phyloP scores from a whole-genome alignment of 129 eudicot genomes.

The Apium graveolens region DNA sequence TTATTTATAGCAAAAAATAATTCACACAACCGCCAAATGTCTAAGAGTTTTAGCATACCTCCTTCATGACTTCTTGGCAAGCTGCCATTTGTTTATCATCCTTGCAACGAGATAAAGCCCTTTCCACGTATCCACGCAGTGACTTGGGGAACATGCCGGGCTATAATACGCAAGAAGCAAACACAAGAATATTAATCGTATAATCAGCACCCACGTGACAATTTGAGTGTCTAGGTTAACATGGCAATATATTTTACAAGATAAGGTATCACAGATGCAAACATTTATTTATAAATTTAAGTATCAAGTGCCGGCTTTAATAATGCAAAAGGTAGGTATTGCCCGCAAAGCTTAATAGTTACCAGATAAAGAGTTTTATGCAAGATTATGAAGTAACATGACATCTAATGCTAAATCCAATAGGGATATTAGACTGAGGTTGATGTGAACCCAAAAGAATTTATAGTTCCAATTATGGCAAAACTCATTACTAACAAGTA shows the following conservation, averaged over 20 bases:
- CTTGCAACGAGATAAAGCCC: constrained; percentile 98
- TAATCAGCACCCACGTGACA: background rate
- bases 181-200: background rate
- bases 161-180: constrained; percentile 30
- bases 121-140: constrained; percentile 93
- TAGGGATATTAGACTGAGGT: background rate
- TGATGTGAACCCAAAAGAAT: background rate
- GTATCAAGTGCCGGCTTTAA: background rate
- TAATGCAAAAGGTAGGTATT: background rate
- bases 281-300: background rate
- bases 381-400: background rate
- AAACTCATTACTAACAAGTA: background rate
- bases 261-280: background rate
- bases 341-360: background rate
- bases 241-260: background rate
- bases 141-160: constrained; percentile 78
- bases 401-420: background rate
- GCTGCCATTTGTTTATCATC: constrained; percentile 79
- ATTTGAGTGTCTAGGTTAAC: background rate
- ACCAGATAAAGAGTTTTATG: background rate
- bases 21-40: background rate
- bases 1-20: background rate
- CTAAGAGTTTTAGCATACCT: constrained; percentile 36
- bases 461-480: background rate
- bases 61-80: constrained; percentile 76